phyloP scores from a whole-genome alignment of 2,329 filamentous ascomycete genomes.

The Aspergillus udagawae region DNA sequence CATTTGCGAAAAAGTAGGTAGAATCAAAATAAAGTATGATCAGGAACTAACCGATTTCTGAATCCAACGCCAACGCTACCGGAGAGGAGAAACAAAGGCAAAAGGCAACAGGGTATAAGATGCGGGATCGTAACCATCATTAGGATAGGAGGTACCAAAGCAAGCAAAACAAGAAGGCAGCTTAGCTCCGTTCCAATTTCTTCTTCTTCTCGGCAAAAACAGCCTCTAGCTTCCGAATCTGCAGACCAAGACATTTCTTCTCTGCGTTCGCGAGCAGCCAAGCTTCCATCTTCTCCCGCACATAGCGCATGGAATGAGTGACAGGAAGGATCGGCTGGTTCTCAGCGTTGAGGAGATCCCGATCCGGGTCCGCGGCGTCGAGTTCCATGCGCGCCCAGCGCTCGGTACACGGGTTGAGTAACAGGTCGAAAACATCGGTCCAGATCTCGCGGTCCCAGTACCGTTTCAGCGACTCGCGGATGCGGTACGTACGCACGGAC shows the following conservation, averaged over 20 bases:
- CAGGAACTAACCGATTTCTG: neutral
- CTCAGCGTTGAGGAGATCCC: neutral
- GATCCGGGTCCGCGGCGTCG: constrained; percentile 1
- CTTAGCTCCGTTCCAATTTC: constrained; percentile 26
- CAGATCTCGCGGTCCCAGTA: constrained; percentile 98
- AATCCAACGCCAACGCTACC: constrained; percentile 14
- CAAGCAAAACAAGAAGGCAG: neutral
- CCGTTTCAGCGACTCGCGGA: constrained; percentile 79
- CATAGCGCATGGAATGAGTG: constrained; percentile 61
- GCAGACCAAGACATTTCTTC: constrained; percentile 61
- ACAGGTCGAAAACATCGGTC: constrained; percentile 73
- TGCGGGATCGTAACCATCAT: neutral
- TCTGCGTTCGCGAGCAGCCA: constrained; percentile 82
- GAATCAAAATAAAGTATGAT: neutral
- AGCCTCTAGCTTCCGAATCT: constrained; percentile 62
- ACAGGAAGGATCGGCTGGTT: constrained; percentile 61
- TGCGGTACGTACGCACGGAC: constrained; percentile 63
- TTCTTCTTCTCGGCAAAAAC: constrained; percentile 57
- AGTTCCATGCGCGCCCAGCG: constrained; percentile 61
- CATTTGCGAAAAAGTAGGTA: neutral
- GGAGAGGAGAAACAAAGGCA: neutral
- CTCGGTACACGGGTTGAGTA: constrained; percentile 69
- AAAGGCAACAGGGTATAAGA: constrained; percentile 8
- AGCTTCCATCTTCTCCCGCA: constrained; percentile 75
- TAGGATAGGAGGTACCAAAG: constrained; percentile 1